Evolutionary conservation across 2,329 filamentous ascomycete species (phyloP), one percentile per base, ranked within the genome.

Genomic region (Xylaria sp.): DNA sequence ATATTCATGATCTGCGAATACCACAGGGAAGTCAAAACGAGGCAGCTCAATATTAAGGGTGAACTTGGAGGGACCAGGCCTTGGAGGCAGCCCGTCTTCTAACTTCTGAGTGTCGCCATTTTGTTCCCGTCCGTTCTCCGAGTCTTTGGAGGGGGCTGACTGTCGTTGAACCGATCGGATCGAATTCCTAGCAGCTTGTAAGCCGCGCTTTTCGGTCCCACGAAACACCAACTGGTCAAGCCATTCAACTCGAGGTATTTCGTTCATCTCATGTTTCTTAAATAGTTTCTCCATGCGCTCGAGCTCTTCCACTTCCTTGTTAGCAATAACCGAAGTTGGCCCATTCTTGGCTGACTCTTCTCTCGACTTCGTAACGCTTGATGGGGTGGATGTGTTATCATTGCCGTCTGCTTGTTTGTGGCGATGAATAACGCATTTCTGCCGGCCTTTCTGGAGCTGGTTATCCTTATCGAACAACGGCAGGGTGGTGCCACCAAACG

Each of bases 201-300:
- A 78, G 24, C 90, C 88, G 66, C 89, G 86, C 81, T 92, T 96
- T 81, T 97, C 95, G 68, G 97, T 90, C 60, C 92, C 92, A 48
- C 95, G 90, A 78, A 97, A 99, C 2, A 98, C 94, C 74, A 98
- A 86, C 76, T 96, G 93, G 79, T 99, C 96, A 51, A 99, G 87
- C 97, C 96, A 99, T 75, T 97, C 93, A 56, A 97, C 92, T 17
- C 94, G 89, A 0, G 93, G 90, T 30, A 99, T 95, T 78, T 99
- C 96, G 19, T 94, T 94, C 92, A 98, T 97, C 78, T 99, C 97
- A 77, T 98, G 96, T 81, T 97, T 97, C 81, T 99, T 99, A 78
- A 99, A 92, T 24, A 98, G 81, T 62, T 89, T 91, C 77, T 98
- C 94, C 73, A 99, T 87, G 19, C 96, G 87, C 75, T 98, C 94